Conservation (phyloP, 2,329 filamentous ascomycete species). For the Biscogniauxia sp. region DNA sequence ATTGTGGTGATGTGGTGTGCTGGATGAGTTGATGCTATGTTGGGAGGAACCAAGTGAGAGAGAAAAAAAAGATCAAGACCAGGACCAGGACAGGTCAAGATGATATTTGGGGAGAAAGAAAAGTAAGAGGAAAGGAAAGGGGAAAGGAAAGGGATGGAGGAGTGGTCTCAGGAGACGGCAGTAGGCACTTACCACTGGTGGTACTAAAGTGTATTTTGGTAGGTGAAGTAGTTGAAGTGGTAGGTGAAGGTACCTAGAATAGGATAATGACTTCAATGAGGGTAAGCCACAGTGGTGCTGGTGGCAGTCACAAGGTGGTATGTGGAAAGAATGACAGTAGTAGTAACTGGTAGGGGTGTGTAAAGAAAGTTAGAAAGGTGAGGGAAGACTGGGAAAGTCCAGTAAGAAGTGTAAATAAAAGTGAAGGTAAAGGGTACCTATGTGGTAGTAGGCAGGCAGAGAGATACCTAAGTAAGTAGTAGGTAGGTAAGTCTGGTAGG, state of each 20-base stretch:
- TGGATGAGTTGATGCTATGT: conserved; percentile 48
- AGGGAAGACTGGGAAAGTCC: background rate
- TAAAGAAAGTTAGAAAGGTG: background rate
- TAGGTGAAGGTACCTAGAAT: no score
- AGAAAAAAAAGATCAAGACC: conserved; percentile 19
- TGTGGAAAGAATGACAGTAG: background rate
- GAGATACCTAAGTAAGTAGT: no score
- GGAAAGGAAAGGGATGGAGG: conserved; percentile 24
- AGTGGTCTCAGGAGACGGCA: conserved; percentile 5
- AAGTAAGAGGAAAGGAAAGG: conserved; percentile 10
- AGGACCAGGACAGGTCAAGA: background rate
- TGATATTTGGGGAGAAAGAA: background rate
- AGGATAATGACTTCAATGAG: no score
- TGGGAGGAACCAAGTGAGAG: conserved; percentile 32
- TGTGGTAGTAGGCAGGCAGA: no score
- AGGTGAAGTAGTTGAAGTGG: no score
- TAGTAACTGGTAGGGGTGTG: background rate
- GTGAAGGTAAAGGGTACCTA: background rate
- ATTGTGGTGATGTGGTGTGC: conserved; percentile 36
- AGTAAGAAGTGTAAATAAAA: background rate
- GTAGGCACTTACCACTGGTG: background rate
- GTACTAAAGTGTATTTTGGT: no score
- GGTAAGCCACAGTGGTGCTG: background rate
- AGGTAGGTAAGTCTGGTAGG: no score
- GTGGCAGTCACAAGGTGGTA: background rate